Evolutionary conservation across 306 rosid genomes (phyloP).

Genomic region (Cicer arietinum): DNA sequence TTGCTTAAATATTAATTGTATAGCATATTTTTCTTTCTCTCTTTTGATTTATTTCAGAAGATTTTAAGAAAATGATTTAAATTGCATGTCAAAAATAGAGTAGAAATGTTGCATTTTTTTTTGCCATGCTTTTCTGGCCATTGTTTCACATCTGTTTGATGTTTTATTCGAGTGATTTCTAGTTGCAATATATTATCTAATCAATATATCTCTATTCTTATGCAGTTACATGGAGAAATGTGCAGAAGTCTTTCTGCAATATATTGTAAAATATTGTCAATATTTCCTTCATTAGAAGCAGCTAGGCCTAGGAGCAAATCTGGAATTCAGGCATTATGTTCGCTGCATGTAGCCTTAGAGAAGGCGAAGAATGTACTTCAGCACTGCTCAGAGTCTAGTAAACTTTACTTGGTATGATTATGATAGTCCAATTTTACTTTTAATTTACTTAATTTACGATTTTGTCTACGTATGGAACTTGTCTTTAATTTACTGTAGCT

Average conservation of each 20-base stretch:
- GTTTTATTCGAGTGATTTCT: conserved; percentile 2
- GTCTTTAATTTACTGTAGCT: conserved; percentile 8
- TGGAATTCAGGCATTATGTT: conserved; percentile 93
- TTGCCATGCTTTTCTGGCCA: conserved; percentile 7
- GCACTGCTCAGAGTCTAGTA: conserved; percentile 92
- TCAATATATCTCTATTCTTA: conserved; percentile 38
- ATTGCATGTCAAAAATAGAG: conserved; percentile 9
- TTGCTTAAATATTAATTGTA: conserved; percentile 17
- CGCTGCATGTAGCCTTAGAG: conserved; percentile 92
- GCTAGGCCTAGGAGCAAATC: conserved; percentile 95
- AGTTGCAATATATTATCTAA: conserved; percentile 11
- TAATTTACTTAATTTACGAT: conserved; percentile 35
- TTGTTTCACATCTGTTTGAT: not conserved
- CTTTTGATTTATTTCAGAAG: not conserved
- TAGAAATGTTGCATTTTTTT: conserved; percentile 34
- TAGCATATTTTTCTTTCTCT: not conserved
- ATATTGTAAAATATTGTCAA: conserved; percentile 76
- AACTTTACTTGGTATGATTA: conserved; percentile 87
- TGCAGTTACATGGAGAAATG: conserved; percentile 91
- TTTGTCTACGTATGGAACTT: conserved; percentile 23
- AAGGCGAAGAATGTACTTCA: conserved; percentile 87
- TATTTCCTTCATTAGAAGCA: conserved; percentile 94
- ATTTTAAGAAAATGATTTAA: conserved; percentile 35
- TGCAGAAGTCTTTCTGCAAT: conserved; percentile 82
- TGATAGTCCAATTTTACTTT: conserved; percentile 23